phyloP scores from a whole-genome alignment of 2,329 filamentous ascomycete genomes.

The Venturia oleaginea region DNA sequence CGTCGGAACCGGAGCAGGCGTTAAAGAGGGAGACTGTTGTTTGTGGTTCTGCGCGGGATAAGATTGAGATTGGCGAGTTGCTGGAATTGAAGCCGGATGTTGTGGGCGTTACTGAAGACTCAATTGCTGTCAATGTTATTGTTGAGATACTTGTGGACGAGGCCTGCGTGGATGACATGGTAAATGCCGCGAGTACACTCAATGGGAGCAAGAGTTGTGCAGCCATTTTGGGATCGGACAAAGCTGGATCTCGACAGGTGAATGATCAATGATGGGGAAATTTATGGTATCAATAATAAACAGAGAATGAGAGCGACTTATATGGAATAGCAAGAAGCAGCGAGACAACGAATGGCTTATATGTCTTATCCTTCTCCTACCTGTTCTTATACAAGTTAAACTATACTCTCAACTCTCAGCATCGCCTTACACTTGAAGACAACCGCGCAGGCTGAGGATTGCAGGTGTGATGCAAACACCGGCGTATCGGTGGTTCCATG shows the following conservation, averaged over 20 bases:
- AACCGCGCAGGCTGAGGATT: conserved; percentile 2
- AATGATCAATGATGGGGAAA: background rate
- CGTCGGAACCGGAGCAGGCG: conserved; percentile 8
- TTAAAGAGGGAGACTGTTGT: conserved; percentile 13
- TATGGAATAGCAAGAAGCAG: background rate
- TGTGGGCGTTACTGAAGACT: background rate
- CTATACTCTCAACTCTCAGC: background rate
- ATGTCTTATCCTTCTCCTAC: background rate
- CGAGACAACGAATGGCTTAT: background rate
- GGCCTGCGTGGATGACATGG: background rate
- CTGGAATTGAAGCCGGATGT: background rate
- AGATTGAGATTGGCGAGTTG: background rate
- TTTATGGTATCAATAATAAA: background rate
- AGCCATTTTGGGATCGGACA: background rate
- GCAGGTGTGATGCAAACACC: background rate
- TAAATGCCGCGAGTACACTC: background rate
- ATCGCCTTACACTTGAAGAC: background rate
- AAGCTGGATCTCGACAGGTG: background rate
- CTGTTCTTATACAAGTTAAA: background rate
- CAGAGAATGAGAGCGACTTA: background rate
- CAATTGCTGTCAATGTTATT: background rate
- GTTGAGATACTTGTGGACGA: background rate
- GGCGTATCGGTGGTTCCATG: background rate
- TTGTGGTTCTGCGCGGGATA: background rate
- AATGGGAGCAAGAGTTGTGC: background rate